Percentiles rank a stretch among this genome's conserved stretches.
These are phyloP conservation scores for Tetrastigma voinierianum DNA, from an alignment of 164 flowering plant genomes.

Conservation along the genomic window DNA sequence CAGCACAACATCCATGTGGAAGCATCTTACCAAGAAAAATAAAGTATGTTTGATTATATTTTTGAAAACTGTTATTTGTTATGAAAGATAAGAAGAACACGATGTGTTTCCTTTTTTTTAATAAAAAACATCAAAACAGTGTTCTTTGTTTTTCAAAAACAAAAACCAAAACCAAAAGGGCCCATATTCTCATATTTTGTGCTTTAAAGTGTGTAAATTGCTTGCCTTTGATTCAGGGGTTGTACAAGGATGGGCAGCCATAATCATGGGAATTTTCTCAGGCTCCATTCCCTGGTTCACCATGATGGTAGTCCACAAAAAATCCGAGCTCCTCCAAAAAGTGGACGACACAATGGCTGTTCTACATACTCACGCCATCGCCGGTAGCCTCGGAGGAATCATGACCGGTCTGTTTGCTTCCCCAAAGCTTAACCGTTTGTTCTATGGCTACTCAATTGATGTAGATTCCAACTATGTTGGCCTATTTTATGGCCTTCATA, in stretches of 20 bases:
- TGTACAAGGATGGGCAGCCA: slow-evolving; percentile 49
- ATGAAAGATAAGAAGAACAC: too few relatives aligned
- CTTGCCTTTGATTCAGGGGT: slow-evolving; percentile 21
- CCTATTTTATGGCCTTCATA: slow-evolving; percentile 33
- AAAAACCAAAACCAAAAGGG: too few relatives aligned
- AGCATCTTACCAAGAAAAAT: too few relatives aligned
- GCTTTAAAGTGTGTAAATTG: too few relatives aligned
- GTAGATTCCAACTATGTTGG: slow-evolving; percentile 17
- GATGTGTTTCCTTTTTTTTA: too few relatives aligned
- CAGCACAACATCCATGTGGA: too few relatives aligned
- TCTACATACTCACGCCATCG: slow-evolving; percentile 45
- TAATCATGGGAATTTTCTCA: slow-evolving; percentile 34
- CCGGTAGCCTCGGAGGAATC: slow-evolving; percentile 41
- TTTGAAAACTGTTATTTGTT: too few relatives aligned
- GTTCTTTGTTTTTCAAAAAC: too few relatives aligned
- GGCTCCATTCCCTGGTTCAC: slow-evolving; percentile 51
- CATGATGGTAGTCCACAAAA: slow-evolving; percentile 54
- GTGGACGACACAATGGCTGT: slow-evolving; percentile 57
- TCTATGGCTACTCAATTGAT: slow-evolving; percentile 7
- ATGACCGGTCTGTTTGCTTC: slow-evolving; percentile 37
- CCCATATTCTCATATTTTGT: too few relatives aligned
- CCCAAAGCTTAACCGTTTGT: slow-evolving; percentile 33
- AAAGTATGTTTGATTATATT: too few relatives aligned
- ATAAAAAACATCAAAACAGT: too few relatives aligned
- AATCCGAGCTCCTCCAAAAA: slow-evolving; percentile 37